phyloP scores from a whole-genome alignment of 768 basidiomycete species.

The Naematelia encephala region DNA sequence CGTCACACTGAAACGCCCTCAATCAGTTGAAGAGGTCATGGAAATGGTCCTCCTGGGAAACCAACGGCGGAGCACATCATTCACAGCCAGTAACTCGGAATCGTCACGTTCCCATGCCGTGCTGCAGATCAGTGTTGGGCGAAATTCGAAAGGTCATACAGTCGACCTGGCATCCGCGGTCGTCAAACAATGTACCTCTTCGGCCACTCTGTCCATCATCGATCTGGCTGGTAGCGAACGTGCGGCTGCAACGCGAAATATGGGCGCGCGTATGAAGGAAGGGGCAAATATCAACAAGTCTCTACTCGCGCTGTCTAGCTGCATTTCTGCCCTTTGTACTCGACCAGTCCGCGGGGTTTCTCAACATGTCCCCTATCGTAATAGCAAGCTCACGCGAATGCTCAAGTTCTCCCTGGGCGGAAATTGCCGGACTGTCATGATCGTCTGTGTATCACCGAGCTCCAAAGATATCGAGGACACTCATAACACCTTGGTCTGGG shows the following conservation, averaged over 20 bases:
- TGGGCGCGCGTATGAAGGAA: constrained; percentile 97
- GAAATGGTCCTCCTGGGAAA: constrained; percentile 88
- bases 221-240: constrained; percentile 97
- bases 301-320: constrained; percentile 91
- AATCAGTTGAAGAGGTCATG: constrained; percentile 86
- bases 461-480: constrained; percentile 97
- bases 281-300: constrained; percentile 99
- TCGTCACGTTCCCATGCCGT: constrained; percentile 98
- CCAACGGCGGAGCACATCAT: constrained; percentile 79
- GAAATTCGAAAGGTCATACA: constrained; percentile 68
- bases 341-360: constrained; percentile 67
- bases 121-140: constrained; percentile 87
- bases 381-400: constrained; percentile 94
- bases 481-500: constrained; percentile 95
- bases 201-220: constrained; percentile 89
- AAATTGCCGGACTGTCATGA: constrained; percentile 99
- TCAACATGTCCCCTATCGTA: constrained; percentile 92
- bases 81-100: constrained; percentile 93
- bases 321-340: constrained; percentile 97
- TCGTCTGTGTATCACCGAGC: constrained; percentile 93
- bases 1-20: constrained; percentile 75
- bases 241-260: constrained; percentile 91
- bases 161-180: constrained; percentile 75
- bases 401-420: constrained; percentile 97
- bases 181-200: constrained; percentile 53